Conservation (phyloP, 2,329 filamentous ascomycete genomes). For the Phyllosticta citribraziliensis region DNA sequence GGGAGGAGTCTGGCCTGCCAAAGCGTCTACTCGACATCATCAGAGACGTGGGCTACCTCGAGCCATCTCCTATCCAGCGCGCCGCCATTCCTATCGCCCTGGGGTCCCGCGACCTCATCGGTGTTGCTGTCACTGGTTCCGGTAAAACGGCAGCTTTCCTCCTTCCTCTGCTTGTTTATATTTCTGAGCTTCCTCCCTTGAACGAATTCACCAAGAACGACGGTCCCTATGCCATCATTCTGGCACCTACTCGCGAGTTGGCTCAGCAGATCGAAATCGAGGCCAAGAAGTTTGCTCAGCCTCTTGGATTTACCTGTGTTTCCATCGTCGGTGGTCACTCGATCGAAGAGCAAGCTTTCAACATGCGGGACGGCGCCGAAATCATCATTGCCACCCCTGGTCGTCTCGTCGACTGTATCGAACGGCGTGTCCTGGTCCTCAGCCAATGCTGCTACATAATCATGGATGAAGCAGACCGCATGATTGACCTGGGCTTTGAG, state of each 20-base stretch:
- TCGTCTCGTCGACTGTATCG: constrained; percentile 93
- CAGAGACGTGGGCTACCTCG: constrained; percentile 75
- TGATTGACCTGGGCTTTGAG: constrained; percentile 98
- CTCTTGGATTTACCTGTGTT: constrained; percentile 87
- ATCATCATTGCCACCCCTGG: constrained; percentile 98
- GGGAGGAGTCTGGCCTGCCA: constrained; percentile 77
- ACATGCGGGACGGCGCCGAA: constrained; percentile 83
- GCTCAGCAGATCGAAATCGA: constrained; percentile 96
- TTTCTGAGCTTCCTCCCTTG: constrained; percentile 76
- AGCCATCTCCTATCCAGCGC: constrained; percentile 84
- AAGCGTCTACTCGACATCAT: constrained; percentile 71
- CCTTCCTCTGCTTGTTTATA: constrained; percentile 86
- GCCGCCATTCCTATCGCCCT: constrained; percentile 93
- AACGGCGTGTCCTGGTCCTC: constrained; percentile 80
- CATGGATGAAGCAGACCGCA: constrained; percentile 98
- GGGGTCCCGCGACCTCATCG: constrained; percentile 90
- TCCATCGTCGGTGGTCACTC: constrained; percentile 97
- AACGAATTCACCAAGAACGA: constrained; percentile 84
- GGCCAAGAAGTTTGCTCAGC: constrained; percentile 81
- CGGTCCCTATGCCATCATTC: constrained; percentile 91
- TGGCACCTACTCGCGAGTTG: constrained; percentile 92
- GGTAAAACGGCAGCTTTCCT: constrained; percentile 97
- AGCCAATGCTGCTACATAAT: constrained; percentile 98
- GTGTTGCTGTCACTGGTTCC: constrained; percentile 94
- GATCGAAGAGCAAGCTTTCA: constrained; percentile 86